Evolutionary conservation across 257 asterid species (phyloP), one percentile per base, ranked within the genome.

Genomic region (Solanum clarkiae): DNA sequence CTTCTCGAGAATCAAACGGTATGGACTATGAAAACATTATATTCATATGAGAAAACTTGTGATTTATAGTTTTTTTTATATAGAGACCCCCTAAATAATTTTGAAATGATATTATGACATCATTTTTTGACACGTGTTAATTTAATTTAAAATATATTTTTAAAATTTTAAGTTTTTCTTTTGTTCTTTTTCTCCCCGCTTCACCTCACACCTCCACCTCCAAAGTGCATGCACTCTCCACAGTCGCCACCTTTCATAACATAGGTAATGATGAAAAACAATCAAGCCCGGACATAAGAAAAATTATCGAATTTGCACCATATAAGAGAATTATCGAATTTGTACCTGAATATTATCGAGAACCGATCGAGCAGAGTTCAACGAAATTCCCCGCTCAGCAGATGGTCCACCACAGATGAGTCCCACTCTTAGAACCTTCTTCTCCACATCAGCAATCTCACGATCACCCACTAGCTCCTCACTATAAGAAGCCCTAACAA

Each of bases 391-490:
- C 53, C 97, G 95, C 91, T 94, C 98, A 14, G 96, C 94, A 5
- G 98, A 94, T 81, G 98, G 98, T 20, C 98, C 98, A 10, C 98
- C 98, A 85, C 98, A 94, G 45, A 94, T 87, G 1, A 94, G 86
- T 47, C 98, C 98, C 5, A 94, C 97, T 88, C 92, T 88, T 86
- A 93, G 63, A 86, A 91, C 86, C 88, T 88, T 85, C 86, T 20
- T 18, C 11, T 79, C 83, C 45, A 24, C 90, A 22, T 24, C 85
- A 80, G 49, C 86, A 74, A 70, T 42, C 18, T 17, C 80, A 75
- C 56, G 80, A 70, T 86, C 91, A 68, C 81, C 79, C 71, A 45
- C 87, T 62, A 71, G 91, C 84, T 86, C 86, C 82, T 87, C 85
- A 66, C 84, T 54, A 44, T 81, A 77, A 24, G 93, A 89, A 14